A percentile compares a stretch with the other conserved stretches of the same genome.
phyloP scores from a whole-genome alignment of 768 basidiomycete species.

The Hypholoma fasciculare region DNA sequence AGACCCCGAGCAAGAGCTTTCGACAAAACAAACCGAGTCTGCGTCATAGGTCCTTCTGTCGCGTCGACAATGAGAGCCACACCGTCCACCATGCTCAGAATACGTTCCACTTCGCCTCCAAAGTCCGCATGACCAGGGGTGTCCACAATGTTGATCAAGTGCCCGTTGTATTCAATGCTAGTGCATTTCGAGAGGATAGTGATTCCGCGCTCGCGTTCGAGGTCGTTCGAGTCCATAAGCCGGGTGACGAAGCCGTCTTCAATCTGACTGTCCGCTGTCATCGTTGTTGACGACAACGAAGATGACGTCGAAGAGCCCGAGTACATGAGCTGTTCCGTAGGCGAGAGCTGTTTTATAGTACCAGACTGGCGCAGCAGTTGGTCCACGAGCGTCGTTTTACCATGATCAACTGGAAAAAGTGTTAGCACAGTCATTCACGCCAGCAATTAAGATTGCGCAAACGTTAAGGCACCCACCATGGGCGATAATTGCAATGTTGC shows the following conservation, averaged over 20 bases:
- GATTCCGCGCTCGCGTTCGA: constrained; percentile 60
- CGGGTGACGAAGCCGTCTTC: constrained; percentile 42
- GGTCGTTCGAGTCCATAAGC: constrained; percentile 53
- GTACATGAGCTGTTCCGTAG: constrained; percentile 33
- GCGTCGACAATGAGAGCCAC: constrained; percentile 61
- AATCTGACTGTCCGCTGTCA: constrained; percentile 32
- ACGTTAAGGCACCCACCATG: constrained; percentile 37
- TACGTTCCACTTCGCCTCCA: constrained; percentile 62
- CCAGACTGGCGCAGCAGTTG: constrained; percentile 52
- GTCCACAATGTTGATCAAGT: constrained; percentile 59
- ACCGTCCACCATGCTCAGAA: constrained; percentile 62
- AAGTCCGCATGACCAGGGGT: constrained; percentile 66
- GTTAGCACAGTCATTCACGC: constrained; percentile 5
- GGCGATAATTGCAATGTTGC: constrained; percentile 52
- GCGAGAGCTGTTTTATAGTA: constrained; percentile 40
- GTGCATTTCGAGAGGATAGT: constrained; percentile 64
- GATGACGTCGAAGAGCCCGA: constrained; percentile 25
- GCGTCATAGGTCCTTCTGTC: constrained; percentile 63
- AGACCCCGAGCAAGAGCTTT: constrained; percentile 46
- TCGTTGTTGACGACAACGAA: constrained; percentile 11
- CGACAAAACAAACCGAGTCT: constrained; percentile 52
- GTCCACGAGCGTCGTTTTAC: constrained; percentile 54
- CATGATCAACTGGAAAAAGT: constrained; percentile 44
- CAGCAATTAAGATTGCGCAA: constrained; percentile 1
- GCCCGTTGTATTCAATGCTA: constrained; percentile 47